phyloP scores from a whole-genome alignment of 768 basidiomycete genomes.

The Chalciporus pseudorubinellus region DNA sequence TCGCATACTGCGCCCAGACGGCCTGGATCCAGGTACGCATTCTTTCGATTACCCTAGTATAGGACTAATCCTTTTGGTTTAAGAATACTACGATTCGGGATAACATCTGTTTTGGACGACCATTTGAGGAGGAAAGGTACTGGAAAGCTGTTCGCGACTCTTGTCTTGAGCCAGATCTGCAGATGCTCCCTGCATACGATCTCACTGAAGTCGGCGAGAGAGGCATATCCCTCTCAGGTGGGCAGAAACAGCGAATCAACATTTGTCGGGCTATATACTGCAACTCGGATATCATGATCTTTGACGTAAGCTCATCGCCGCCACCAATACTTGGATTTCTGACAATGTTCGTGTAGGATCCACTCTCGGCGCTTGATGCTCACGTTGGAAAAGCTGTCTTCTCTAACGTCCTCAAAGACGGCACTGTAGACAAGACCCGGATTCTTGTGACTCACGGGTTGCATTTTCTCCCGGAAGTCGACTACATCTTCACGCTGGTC shows the following conservation, averaged over 20 bases:
- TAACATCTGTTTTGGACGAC: conserved; percentile 84
- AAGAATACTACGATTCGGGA: conserved; percentile 84
- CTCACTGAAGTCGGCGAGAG: conserved; percentile 83
- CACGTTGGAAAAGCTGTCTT: conserved; percentile 89
- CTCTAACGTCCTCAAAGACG: conserved; percentile 73
- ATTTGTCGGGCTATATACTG: conserved; percentile 88
- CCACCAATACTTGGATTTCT: not conserved
- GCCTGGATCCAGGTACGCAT: conserved; percentile 80
- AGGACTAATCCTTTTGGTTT: not conserved
- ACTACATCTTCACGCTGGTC: conserved; percentile 78
- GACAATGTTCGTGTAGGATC: conserved; percentile 47
- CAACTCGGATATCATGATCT: conserved; percentile 81
- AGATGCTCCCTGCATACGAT: conserved; percentile 74
- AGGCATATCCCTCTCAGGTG: conserved; percentile 87
- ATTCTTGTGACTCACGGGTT: conserved; percentile 90
- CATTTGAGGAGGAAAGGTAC: conserved; percentile 78
- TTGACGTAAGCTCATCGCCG: conserved; percentile 48
- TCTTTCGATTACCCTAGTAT: not conserved
- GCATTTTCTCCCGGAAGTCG: conserved; percentile 84
- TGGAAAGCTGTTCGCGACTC: conserved; percentile 78
- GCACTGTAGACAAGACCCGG: conserved; percentile 66
- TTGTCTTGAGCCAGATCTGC: conserved; percentile 77
- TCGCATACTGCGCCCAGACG: conserved; percentile 82
- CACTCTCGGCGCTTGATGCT: conserved; percentile 87
- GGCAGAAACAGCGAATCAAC: conserved; percentile 77